These are phyloP conservation scores for Botryotinia calthae DNA, from an alignment of 2,329 filamentous ascomycete genomes.

Conservation along the genomic window DNA sequence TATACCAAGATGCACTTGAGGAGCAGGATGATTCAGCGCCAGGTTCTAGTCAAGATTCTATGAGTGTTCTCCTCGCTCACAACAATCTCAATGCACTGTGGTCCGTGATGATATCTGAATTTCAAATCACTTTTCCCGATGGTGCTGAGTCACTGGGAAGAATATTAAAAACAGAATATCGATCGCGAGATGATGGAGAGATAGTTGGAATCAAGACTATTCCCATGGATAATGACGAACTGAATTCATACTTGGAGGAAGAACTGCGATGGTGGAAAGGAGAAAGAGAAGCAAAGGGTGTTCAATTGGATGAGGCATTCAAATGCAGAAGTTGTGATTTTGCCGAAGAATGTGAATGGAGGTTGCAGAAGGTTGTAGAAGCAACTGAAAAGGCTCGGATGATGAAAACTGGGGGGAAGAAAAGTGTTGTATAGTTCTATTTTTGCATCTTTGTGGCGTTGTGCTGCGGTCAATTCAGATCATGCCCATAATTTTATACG, in stretches of 20 bases:
- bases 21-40: conserved; percentile 32
- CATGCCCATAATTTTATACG: neutral
- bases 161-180: conserved; percentile 57
- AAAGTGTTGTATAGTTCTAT: neutral
- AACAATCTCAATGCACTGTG: conserved; percentile 61
- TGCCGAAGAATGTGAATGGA: conserved; percentile 73
- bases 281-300: conserved; percentile 67
- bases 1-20: conserved; percentile 50
- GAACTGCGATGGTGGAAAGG: conserved; percentile 90
- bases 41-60: conserved; percentile 33
- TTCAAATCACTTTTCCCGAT: conserved; percentile 46
- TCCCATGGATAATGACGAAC: conserved; percentile 59
- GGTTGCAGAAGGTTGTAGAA: conserved; percentile 65
- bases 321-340: conserved; percentile 89
- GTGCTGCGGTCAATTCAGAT: neutral
- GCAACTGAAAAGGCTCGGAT: conserved; percentile 36
- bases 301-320: conserved; percentile 79
- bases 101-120: conserved; percentile 61
- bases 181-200: conserved; percentile 46
- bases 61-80: conserved; percentile 50
- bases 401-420: conserved; percentile 23
- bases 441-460: neutral
- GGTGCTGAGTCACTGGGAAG: conserved; percentile 54
- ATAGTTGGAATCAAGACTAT: conserved; percentile 60
- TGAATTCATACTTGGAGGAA: conserved; percentile 64